Conservation (phyloP, 169 alveolate species). For the Cyclospora cayetanensis region DNA sequence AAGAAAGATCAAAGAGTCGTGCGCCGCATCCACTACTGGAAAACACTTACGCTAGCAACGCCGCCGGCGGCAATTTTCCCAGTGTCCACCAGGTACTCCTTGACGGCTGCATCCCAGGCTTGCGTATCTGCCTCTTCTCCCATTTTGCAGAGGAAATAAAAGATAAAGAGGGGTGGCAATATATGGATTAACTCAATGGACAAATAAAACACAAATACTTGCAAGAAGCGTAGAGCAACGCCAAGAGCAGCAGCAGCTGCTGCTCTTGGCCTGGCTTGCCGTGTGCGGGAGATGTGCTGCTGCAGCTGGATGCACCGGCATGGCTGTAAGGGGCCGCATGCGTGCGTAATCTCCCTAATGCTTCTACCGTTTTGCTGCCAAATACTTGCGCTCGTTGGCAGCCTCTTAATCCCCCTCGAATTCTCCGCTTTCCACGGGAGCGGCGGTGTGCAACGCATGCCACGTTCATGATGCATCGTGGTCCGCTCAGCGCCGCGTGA, state of each 20-base stretch:
- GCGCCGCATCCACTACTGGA: no score
- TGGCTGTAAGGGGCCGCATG: no score
- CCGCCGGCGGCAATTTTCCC: slow-evolving; percentile 78
- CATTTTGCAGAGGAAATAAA: not conserved
- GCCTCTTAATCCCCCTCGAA: no score
- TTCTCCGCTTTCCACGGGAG: no score
- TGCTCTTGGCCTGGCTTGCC: slow-evolving; percentile 30
- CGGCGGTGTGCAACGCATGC: no score
- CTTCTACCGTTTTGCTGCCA: no score
- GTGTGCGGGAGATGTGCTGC: not conserved
- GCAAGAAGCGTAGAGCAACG: not conserved
- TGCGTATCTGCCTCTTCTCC: not conserved
- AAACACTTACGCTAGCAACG: slow-evolving; percentile 64
- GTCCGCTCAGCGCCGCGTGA: no score
- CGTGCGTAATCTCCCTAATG: no score
- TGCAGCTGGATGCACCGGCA: not conserved
- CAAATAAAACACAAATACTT: not conserved
- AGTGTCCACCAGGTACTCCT: slow-evolving; percentile 79
- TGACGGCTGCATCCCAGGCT: slow-evolving; percentile 74
- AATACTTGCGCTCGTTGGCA: no score
- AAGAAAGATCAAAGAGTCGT: no score
- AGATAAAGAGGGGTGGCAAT: not conserved
- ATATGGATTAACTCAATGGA: not conserved
- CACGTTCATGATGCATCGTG: no score
- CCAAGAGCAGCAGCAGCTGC: not conserved